These are phyloP conservation scores for Tothia fuscella DNA, from an alignment of 2,329 filamentous ascomycete genomes.

Conservation along the genomic window DNA sequence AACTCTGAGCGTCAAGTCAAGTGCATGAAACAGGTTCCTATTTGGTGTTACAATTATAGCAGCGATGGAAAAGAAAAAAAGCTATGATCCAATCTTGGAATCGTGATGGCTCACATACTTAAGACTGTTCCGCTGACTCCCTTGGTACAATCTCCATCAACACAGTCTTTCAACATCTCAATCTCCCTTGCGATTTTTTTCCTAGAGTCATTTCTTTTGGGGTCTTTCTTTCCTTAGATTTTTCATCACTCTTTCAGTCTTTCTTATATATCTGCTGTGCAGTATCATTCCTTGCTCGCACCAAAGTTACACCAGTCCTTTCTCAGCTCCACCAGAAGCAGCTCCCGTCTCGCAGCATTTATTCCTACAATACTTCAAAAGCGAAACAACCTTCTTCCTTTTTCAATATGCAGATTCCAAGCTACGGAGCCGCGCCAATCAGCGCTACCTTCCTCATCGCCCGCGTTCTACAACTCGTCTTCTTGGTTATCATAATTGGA, in stretches of 20 bases:
- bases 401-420: slow-evolving; percentile 40
- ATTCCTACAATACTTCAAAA: neutral
- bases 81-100: slow-evolving; percentile 3
- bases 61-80: neutral
- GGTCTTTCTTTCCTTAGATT: slow-evolving; percentile 23
- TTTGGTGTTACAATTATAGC: slow-evolving; percentile 4
- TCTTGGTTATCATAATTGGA: slow-evolving; percentile 66
- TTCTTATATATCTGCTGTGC: slow-evolving; percentile 25
- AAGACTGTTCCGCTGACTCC: slow-evolving; percentile 2
- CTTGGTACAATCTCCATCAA: neutral
- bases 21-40: slow-evolving; percentile 1
- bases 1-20: slow-evolving; percentile 3
- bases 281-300: slow-evolving; percentile 21
- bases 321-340: slow-evolving; percentile 10
- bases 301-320: slow-evolving; percentile 15
- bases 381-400: slow-evolving; percentile 12
- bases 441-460: slow-evolving; percentile 67
- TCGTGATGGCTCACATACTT: slow-evolving; percentile 1
- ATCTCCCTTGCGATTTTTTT: slow-evolving; percentile 18
- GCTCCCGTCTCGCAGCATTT: neutral
- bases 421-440: slow-evolving; percentile 53
- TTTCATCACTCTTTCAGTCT: slow-evolving; percentile 17
- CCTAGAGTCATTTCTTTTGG: slow-evolving; percentile 21
- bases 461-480: slow-evolving; percentile 57
- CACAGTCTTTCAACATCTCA: slow-evolving; percentile 3